These are phyloP conservation scores for Penicillium sp. DNA, from an alignment of 2,329 filamentous ascomycete species.

Conservation along the genomic window DNA sequence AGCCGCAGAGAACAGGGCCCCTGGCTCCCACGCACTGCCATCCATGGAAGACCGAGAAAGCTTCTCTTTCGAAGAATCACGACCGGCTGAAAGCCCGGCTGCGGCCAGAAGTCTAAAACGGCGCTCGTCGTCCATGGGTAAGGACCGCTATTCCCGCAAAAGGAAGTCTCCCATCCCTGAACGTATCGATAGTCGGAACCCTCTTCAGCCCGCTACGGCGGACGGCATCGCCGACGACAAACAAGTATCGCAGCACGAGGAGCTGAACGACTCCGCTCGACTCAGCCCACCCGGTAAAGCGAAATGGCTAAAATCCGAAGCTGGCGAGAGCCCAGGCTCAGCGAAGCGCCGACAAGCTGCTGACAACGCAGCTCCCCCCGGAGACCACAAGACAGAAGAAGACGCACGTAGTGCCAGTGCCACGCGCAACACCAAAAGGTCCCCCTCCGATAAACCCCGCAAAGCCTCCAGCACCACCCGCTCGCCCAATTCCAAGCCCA, in stretches of 20 bases:
- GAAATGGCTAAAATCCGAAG: conserved; percentile 32
- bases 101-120: conserved; percentile 16
- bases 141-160: conserved; percentile 35
- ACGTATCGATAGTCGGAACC: conserved; percentile 24
- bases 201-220: conserved; percentile 20
- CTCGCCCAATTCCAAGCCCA: conserved; percentile 24
- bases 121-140: conserved; percentile 21
- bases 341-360: conserved; percentile 29
- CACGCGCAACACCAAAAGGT: conserved; percentile 15
- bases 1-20: conserved; percentile 14
- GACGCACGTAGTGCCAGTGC: background rate
- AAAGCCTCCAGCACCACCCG: conserved; percentile 16
- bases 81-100: conserved; percentile 1
- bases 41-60: conserved; percentile 14
- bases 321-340: conserved; percentile 34
- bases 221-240: conserved; percentile 13
- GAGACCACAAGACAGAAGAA: conserved; percentile 7
- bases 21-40: conserved; percentile 15
- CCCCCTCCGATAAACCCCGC: conserved; percentile 19
- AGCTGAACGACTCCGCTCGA: conserved; percentile 16
- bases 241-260: conserved; percentile 10
- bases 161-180: conserved; percentile 36
- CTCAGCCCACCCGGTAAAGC: conserved; percentile 26
- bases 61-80: conserved; percentile 14
- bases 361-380: conserved; percentile 4